Evolutionary conservation across 2,329 filamentous ascomycete species (phyloP).

Genomic region (Lasiodiplodia citricola): DNA sequence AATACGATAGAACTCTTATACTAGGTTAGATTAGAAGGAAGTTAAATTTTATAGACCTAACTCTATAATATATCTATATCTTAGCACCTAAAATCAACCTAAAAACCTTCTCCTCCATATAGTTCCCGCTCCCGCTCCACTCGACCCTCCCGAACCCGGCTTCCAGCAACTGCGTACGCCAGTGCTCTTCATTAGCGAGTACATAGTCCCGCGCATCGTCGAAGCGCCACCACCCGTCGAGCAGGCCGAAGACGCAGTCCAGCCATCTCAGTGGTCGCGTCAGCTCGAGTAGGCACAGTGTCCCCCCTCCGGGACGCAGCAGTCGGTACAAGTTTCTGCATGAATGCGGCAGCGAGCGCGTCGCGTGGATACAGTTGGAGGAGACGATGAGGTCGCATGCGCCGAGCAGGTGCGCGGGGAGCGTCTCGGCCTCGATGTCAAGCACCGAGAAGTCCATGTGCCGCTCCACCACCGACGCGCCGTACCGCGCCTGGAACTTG

Average conservation of each 20-base stretch:
- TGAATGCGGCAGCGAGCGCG: conserved; percentile 30
- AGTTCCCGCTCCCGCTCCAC: too few relatives aligned
- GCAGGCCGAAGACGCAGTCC: conserved; percentile 45
- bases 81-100: too few relatives aligned
- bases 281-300: conserved; percentile 38
- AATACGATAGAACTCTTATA: too few relatives aligned
- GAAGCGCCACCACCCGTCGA: conserved; percentile 50
- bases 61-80: too few relatives aligned
- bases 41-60: too few relatives aligned
- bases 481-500: conserved; percentile 35
- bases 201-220: conserved; percentile 31
- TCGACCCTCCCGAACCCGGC: too few relatives aligned
- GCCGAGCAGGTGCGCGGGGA: conserved; percentile 29
- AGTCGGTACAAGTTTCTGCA: conserved; percentile 32
- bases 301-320: conserved; percentile 36
- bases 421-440: conserved; percentile 40
- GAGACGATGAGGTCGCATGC: conserved; percentile 37
- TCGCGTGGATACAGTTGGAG: conserved; percentile 44
- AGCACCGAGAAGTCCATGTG: conserved; percentile 41
- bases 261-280: conserved; percentile 39
- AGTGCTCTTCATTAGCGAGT: too few relatives aligned
- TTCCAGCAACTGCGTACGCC: too few relatives aligned
- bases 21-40: too few relatives aligned
- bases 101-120: too few relatives aligned
- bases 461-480: not conserved